Conservation (phyloP, 352 stramenopile species). For the Globisporangium parvum region DNA sequence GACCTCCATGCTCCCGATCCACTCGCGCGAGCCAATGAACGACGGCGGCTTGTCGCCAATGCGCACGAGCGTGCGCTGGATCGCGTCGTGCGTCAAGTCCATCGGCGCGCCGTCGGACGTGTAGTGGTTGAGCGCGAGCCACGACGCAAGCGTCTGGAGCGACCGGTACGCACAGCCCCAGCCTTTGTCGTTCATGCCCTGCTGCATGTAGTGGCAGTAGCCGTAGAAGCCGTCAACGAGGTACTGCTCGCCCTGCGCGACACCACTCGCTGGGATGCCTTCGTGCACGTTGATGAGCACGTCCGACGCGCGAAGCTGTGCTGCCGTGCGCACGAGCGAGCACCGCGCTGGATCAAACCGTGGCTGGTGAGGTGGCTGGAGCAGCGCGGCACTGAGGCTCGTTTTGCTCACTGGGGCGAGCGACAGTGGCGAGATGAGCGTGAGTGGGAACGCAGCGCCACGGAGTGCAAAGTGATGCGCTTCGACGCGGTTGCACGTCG, state of each 20-base stretch:
- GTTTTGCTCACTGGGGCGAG: constrained; percentile 10
- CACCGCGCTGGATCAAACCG: constrained; percentile 31
- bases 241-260: constrained; percentile 27
- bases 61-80: constrained; percentile 68
- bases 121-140: constrained; percentile 68
- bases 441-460: constrained; percentile 45
- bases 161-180: constrained; percentile 88
- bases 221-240: constrained; percentile 72
- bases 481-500: constrained; percentile 8
- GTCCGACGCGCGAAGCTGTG: constrained; percentile 26
- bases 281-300: constrained; percentile 72
- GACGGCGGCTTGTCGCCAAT: constrained; percentile 74
- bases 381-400: constrained; percentile 22
- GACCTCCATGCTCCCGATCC: constrained; percentile 85
- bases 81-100: constrained; percentile 54
- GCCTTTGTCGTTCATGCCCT: constrained; percentile 78
- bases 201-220: constrained; percentile 86
- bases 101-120: constrained; percentile 17
- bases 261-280: constrained; percentile 35
- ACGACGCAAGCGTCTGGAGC: constrained; percentile 81
- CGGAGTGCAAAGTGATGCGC: constrained; percentile 44
- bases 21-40: constrained; percentile 67
- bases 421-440: constrained; percentile 14
- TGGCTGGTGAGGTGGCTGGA: constrained; percentile 38
- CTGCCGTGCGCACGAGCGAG: constrained; percentile 31